Conservation (phyloP, 768 basidiomycete species). For the Suillus hirtellus region DNA sequence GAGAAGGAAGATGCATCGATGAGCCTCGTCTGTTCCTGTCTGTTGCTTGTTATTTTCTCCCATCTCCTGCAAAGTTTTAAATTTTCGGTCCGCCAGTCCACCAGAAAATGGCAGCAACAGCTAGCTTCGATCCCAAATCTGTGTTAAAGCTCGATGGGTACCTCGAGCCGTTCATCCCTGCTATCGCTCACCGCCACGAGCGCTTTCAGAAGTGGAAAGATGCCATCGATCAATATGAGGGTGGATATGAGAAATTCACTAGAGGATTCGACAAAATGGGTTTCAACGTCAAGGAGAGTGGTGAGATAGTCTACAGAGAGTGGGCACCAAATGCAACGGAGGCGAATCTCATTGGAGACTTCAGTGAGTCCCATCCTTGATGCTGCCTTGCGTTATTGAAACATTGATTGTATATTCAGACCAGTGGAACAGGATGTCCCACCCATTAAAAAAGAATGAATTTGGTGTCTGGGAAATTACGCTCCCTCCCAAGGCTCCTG, state of each 20-base stretch:
- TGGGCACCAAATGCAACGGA: constrained; percentile 92
- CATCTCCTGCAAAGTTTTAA: constrained; percentile 10
- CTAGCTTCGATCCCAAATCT: constrained; percentile 53
- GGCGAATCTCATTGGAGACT: constrained; percentile 90
- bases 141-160: constrained; percentile 69
- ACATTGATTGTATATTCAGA: constrained; percentile 49
- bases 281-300: constrained; percentile 66
- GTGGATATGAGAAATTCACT: constrained; percentile 74
- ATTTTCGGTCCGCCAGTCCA: not conserved
- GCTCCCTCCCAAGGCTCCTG: constrained; percentile 64
- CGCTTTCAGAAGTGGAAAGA: constrained; percentile 75
- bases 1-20: constrained; percentile 12
- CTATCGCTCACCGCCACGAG: constrained; percentile 69
- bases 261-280: constrained; percentile 63
- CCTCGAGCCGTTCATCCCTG: constrained; percentile 70
- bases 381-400: constrained; percentile 8
- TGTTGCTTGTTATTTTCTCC: constrained; percentile 9
- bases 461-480: constrained; percentile 91
- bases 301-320: constrained; percentile 82
- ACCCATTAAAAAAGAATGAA: constrained; percentile 81
- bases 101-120: constrained; percentile 41
- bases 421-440: constrained; percentile 80
- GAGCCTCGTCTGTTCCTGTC: constrained; percentile 3
- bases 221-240: constrained; percentile 73
- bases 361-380: constrained; percentile 65